Evolutionary conservation across 2,329 filamentous ascomycete species (phyloP).

Genomic region (Fusarium bactridioides): DNA sequence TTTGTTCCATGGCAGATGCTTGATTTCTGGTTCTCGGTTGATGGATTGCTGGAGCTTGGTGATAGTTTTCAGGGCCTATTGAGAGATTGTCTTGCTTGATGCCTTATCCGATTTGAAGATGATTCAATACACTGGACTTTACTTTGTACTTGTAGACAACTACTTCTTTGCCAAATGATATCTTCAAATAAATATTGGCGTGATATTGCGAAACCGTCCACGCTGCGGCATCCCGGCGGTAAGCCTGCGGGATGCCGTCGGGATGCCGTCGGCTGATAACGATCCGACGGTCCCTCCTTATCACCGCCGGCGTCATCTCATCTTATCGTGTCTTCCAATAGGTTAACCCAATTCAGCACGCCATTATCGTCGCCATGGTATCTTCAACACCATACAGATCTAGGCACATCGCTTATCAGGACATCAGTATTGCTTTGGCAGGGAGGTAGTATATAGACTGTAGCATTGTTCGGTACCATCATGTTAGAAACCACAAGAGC

Average conservation of each 20-base stretch:
- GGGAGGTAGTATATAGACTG: neutral
- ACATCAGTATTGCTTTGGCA: neutral
- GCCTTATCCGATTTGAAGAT: neutral
- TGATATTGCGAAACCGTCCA: neutral
- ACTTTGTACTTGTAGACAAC: neutral
- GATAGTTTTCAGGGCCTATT: neutral
- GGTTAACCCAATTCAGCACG: constrained; percentile 34
- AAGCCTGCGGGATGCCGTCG: neutral
- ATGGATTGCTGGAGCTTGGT: neutral
- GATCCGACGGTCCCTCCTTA: neutral
- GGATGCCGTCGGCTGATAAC: constrained; percentile 34
- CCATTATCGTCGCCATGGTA: constrained; percentile 38
- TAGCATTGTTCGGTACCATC: neutral
- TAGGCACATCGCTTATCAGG: neutral
- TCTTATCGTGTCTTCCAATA: constrained; percentile 8
- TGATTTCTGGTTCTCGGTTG: too few relatives aligned
- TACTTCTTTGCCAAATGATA: neutral
- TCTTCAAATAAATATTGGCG: neutral
- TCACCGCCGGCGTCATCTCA: neutral
- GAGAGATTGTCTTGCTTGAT: neutral
- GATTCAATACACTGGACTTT: neutral
- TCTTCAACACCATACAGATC: constrained; percentile 22
- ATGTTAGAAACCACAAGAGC: neutral
- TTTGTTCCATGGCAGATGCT: constrained; percentile 38
- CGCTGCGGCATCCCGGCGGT: constrained; percentile 23